Evolutionary conservation across 2,329 filamentous ascomycete genomes (phyloP).

Genomic region (Verticillium alfalfae): DNA sequence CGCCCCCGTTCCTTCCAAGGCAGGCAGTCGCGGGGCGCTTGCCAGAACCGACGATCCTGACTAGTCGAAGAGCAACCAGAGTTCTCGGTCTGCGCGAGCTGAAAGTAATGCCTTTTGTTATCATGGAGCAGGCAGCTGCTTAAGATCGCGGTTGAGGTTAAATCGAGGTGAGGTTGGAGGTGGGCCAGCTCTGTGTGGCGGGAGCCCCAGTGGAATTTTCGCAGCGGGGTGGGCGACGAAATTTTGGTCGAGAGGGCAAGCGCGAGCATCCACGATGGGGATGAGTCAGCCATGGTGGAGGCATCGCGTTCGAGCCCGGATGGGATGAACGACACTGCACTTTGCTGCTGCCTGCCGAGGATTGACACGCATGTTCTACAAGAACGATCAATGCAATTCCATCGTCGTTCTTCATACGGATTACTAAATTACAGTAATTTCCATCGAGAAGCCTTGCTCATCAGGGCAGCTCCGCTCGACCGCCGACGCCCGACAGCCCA

Average conservation of each 20-base stretch:
- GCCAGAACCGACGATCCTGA: too few relatives aligned
- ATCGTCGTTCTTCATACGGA: not conserved
- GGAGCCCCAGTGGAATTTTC: not conserved
- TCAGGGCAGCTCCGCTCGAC: not conserved
- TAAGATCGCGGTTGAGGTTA: not conserved
- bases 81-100: too few relatives aligned
- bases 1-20: too few relatives aligned
- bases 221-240: not conserved
- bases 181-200: not conserved
- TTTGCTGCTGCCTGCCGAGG: not conserved
- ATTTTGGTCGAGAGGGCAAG: constrained; percentile 1
- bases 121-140: not conserved
- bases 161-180: not conserved
- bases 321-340: not conserved
- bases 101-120: too few relatives aligned
- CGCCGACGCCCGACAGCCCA: not conserved
- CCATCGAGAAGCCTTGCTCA: not conserved
- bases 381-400: not conserved
- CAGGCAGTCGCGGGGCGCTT: too few relatives aligned
- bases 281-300: constrained; percentile 7
- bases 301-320: not conserved
- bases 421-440: too few relatives aligned
- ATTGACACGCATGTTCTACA: not conserved
- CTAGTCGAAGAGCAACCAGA: too few relatives aligned
- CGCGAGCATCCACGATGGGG: not conserved